A percentile compares a stretch with the other conserved stretches of the same genome.
These are phyloP conservation scores for Pseudopithomyces chartarum DNA, from an alignment of 2,329 filamentous ascomycete genomes.

Conservation along the genomic window DNA sequence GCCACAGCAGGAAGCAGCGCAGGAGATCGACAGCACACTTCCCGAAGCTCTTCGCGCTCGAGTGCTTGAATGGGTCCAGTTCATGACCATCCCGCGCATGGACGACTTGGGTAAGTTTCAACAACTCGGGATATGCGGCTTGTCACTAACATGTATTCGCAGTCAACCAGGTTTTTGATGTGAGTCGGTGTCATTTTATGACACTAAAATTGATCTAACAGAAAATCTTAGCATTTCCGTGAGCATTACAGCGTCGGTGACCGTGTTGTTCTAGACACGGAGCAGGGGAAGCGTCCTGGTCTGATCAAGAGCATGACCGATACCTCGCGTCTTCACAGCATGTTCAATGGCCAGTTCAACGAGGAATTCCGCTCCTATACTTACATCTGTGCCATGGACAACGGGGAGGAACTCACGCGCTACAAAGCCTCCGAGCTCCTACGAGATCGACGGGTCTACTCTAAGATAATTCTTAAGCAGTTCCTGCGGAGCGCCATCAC, in stretches of 20 bases:
- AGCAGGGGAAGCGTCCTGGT: conserved; percentile 33
- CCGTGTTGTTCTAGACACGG: conserved; percentile 39
- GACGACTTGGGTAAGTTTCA: conserved; percentile 70
- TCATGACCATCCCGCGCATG: conserved; percentile 81
- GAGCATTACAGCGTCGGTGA: conserved; percentile 41
- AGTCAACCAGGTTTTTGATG: conserved; percentile 41
- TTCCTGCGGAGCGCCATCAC: conserved; percentile 96
- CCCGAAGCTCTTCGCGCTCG: conserved; percentile 90
- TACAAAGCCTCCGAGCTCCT: conserved; percentile 65
- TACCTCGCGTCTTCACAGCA: conserved; percentile 32
- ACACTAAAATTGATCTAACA: conserved; percentile 10
- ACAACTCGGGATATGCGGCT: conserved; percentile 24
- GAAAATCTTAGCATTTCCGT: conserved; percentile 34
- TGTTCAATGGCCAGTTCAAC: conserved; percentile 30
- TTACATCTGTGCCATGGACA: conserved; percentile 40
- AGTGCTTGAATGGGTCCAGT: conserved; percentile 88
- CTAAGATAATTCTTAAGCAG: conserved; percentile 88
- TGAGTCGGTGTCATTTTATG: conserved; percentile 14
- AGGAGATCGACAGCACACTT: conserved; percentile 89
- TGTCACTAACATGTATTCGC: conserved; percentile 34
- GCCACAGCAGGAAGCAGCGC: conserved; percentile 65
- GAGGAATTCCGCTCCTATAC: conserved; percentile 39
- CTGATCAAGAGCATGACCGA: conserved; percentile 38
- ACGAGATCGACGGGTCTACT: conserved; percentile 89
- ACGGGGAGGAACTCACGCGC: conserved; percentile 54